These are phyloP conservation scores for Diaporthe citriasiana DNA, from an alignment of 2,329 filamentous ascomycete species.

Conservation along the genomic window DNA sequence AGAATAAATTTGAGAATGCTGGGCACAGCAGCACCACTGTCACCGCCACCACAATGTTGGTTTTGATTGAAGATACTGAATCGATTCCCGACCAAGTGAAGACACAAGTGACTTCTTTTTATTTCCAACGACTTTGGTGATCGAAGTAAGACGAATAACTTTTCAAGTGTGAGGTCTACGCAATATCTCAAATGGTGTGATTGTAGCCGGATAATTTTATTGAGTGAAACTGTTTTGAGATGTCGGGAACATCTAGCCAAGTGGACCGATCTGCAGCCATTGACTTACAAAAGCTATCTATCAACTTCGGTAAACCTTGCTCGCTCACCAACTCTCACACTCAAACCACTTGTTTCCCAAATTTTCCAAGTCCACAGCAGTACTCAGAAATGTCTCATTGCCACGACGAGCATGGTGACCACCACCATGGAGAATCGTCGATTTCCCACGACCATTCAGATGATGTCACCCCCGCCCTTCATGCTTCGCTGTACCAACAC, in stretches of 20 bases:
- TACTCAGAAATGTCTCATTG: conserved; percentile 49
- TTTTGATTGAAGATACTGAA: background rate
- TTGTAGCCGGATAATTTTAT: background rate
- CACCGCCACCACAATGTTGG: background rate
- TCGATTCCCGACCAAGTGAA: background rate
- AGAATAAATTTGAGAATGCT: background rate
- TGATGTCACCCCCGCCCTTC: conserved; percentile 91
- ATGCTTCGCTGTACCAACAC: conserved; percentile 91
- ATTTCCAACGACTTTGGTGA: background rate
- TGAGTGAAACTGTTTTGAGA: background rate
- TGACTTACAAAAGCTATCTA: conserved; percentile 34
- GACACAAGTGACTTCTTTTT: too few relatives aligned
- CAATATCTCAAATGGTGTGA: background rate
- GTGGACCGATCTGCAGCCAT: background rate
- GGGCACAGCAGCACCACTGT: background rate
- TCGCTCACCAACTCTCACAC: background rate
- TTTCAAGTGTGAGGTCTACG: background rate
- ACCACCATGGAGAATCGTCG: conserved; percentile 69
- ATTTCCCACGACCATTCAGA: conserved; percentile 95
- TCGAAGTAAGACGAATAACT: too few relatives aligned
- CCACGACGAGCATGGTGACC: conserved; percentile 58
- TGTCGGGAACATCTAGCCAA: background rate
- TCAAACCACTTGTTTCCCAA: background rate
- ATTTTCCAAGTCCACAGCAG: background rate
- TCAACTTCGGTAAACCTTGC: conserved; percentile 38